Base-by-base conservation (phyloP, 2,329 filamentous ascomycete genomes). In the Helotiales sp. region DNA sequence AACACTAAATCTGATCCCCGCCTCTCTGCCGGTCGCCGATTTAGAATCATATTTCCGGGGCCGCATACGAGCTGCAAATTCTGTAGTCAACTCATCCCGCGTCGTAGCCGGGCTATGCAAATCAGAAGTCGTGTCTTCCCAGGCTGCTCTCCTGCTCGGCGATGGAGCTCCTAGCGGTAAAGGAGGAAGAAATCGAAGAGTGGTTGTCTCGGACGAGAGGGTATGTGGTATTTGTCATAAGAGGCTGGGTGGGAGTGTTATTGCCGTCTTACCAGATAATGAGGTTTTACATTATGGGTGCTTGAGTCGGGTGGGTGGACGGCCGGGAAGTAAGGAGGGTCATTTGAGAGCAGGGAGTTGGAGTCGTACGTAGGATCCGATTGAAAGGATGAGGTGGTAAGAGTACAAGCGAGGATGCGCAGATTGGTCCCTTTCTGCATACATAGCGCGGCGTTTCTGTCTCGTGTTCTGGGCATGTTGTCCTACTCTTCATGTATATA, bases 211-310 rank as follows among this genome's bases (percentile, higher is more conserved):
- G 9, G 93, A 99, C 67, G 93, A 98, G 70, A 81, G 91, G 52
- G 88, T 96, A 54, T 99, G 95, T 72, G 87, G 89, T 12, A 90
- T 96, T 15, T 99, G 95, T 72, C 89, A 96, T 73, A 98, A 97
- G 79, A 81, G 95, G 64, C 83, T 99, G 63, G 93, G 93, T 1
- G 89, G 91, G 1, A 96, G 90, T 72, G 95, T 96, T 17, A 89
- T 98, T 59, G 88, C 93, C 38, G 93, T 97, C 12, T 82, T 95
- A 74, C 91, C 93, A 6, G 90, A 96, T 76, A 91, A 86, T 71
- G 82, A 80, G 25, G 89, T 92, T 15, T 88, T 95, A 60, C 90
- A 95, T 77, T 90, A 93, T 70, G 90, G 89, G 25, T 95, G 90
- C 75, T 78, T 90, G 66, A 84, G 74, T 59, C 75, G 77, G 62